Evolutionary conservation across 441 rosid species (phyloP), one percentile per base, ranked within the genome.

Genomic region (Biscutella laevigata): DNA sequence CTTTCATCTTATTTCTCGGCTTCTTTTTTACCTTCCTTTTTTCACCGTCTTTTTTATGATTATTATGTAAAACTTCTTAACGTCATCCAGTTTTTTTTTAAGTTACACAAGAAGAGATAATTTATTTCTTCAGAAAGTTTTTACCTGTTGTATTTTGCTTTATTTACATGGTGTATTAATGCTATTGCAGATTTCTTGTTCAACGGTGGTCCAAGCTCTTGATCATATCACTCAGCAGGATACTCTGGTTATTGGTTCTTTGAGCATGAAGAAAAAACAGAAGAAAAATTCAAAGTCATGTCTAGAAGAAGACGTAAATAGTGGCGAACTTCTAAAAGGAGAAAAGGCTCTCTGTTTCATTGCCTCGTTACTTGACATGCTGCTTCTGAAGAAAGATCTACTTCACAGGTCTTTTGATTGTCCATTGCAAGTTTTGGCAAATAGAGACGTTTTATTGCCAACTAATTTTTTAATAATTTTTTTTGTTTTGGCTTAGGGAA

Each of bases 331-430:
- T 70, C 49, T 48, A 53, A 70, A 61, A 38, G 79, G 89, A 57
- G 83, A 72, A 61, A 70, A 68, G 48, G 59, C 74, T 25, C 61
- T 82, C 12, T 39, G 46, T 55, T 85, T 77, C 33, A 71, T 94
- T 54, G 67, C 83, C 62, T 83, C 95, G 38, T 74, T 94, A 59
- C 90, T 94, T 55, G 95, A 94, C 62, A 64, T 87, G 67, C 72
- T 90, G 69, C 71, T 85, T 8, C 62, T 85, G 61, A 90, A 90
- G 79, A 90, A 90, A 66, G 86, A 85, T 62, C 71, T 83, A 35
- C 57, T 71, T 59, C 73, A 76, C 88, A 90, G 99, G 97, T 94
- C 19, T 60, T 53, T 32, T 44, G 25, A 53, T 25, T 26, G 36
- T 52, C 15, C 11, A 3, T 40, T 27, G 28, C 38, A 2, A 53